These are phyloP conservation scores for Closterium sp. DNA, from an alignment of 139 green algal species.

Conservation along the genomic window DNA sequence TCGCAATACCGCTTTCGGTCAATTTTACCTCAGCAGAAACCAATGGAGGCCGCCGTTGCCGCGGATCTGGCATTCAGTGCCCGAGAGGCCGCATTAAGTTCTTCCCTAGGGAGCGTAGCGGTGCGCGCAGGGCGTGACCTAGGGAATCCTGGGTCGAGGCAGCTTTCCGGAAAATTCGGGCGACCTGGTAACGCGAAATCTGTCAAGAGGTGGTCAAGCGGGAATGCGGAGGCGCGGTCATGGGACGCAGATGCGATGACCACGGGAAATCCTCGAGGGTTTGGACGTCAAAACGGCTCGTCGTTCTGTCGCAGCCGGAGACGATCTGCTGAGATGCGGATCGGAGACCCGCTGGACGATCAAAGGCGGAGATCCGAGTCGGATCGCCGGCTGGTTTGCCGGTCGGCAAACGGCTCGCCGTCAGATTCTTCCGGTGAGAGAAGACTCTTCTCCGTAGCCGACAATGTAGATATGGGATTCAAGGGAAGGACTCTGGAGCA, in stretches of 20 bases:
- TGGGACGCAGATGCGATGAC: background rate
- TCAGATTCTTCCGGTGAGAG: background rate
- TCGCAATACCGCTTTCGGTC: background rate
- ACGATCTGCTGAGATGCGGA: background rate
- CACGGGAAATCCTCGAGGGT: background rate
- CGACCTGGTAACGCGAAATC: background rate
- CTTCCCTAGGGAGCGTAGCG: background rate
- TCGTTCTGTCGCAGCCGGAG: background rate
- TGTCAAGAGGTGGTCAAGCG: background rate
- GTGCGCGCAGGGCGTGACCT: background rate
- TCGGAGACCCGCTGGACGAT: background rate
- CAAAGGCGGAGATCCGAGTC: background rate
- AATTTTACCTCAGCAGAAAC: background rate
- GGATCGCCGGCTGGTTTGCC: background rate
- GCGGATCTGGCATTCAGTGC: background rate
- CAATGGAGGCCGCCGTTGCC: background rate
- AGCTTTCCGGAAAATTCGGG: background rate
- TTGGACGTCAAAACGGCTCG: background rate
- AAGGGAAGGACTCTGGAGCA: background rate
- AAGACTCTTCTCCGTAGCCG: background rate
- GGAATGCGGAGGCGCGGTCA: background rate
- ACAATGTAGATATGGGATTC: background rate
- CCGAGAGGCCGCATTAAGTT: background rate
- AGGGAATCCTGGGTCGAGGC: background rate
- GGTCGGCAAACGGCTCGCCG: background rate